These are phyloP conservation scores for Vaccinium macrocarpon DNA, from an alignment of 148 eudicot species.

Conservation along the genomic window DNA sequence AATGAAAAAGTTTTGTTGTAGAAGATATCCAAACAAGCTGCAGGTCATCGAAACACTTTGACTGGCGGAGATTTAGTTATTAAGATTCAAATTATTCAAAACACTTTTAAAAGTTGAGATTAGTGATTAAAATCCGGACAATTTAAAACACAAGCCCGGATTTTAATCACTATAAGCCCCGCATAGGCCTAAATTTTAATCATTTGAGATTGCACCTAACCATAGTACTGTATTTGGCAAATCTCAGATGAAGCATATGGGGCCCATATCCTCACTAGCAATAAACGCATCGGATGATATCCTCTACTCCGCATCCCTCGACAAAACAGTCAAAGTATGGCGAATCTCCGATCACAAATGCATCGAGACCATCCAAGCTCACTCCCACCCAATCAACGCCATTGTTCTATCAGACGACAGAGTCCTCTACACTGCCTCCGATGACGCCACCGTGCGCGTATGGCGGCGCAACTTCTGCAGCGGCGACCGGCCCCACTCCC, in stretches of 20 bases:
- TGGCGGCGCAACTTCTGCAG: slow-evolving; percentile 42
- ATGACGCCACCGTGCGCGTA: slow-evolving; percentile 42
- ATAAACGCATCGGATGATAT: slow-evolving; percentile 39
- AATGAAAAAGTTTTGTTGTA: too few species aligned
- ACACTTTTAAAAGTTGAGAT: too few species aligned
- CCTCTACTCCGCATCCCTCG: slow-evolving; percentile 43
- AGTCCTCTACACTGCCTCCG: slow-evolving; percentile 43
- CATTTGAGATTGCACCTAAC: too few species aligned
- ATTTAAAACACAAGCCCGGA: too few species aligned
- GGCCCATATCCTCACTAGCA: slow-evolving; percentile 41
- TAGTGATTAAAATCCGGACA: too few species aligned
- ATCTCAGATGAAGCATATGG: slow-evolving; percentile 35
- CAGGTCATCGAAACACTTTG: too few species aligned
- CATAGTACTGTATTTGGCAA: not conserved
- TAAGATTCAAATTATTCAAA: too few species aligned
- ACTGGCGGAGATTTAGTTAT: too few species aligned
- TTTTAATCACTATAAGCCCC: too few species aligned
- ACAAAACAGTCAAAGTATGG: slow-evolving; percentile 46
- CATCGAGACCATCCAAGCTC: slow-evolving; percentile 50
- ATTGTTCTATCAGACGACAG: slow-evolving; percentile 39
- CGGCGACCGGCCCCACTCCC: slow-evolving; percentile 35
- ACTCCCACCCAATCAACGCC: slow-evolving; percentile 35
- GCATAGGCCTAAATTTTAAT: too few species aligned
- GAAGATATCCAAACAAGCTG: too few species aligned
- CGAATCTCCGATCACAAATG: slow-evolving; percentile 38